These are phyloP conservation scores for Solanum sejunctum DNA, from an alignment of 257 asterid genomes.

Conservation along the genomic window DNA sequence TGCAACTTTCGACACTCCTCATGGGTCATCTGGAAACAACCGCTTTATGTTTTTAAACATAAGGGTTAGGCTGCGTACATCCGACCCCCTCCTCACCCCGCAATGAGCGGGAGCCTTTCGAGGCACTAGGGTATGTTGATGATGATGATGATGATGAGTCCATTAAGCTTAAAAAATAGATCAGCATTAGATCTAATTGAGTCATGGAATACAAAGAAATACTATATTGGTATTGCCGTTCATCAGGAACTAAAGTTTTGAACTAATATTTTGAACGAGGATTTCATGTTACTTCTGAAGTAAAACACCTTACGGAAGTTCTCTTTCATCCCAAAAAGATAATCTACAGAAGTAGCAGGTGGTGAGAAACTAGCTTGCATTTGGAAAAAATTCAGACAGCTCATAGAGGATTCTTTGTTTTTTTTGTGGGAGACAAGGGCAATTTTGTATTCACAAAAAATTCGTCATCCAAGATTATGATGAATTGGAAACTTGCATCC, in stretches of 20 bases:
- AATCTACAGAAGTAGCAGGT: neutral
- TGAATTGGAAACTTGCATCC: neutral
- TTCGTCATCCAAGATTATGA: neutral
- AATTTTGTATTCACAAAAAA: neutral
- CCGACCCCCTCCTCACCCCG: too few relatives aligned
- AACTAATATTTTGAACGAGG: neutral
- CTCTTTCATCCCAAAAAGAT: neutral
- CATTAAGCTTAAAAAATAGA: neutral
- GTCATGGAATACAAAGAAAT: neutral
- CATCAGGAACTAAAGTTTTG: neutral
- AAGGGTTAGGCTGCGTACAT: too few relatives aligned
- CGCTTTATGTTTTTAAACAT: too few relatives aligned
- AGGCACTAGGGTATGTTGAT: too few relatives aligned
- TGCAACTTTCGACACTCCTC: too few relatives aligned
- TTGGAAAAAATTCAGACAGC: neutral
- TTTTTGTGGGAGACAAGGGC: neutral
- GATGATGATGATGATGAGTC: too few relatives aligned
- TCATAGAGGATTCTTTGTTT: neutral
- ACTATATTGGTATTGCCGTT: neutral
- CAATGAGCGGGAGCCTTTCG: too few relatives aligned
- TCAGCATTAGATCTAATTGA: neutral
- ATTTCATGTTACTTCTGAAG: neutral
- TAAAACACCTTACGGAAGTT: neutral
- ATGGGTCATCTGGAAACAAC: too few relatives aligned
- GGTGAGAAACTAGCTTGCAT: neutral